Conservation (phyloP, 2,329 filamentous ascomycete species). For the Aspergillus fructus region DNA sequence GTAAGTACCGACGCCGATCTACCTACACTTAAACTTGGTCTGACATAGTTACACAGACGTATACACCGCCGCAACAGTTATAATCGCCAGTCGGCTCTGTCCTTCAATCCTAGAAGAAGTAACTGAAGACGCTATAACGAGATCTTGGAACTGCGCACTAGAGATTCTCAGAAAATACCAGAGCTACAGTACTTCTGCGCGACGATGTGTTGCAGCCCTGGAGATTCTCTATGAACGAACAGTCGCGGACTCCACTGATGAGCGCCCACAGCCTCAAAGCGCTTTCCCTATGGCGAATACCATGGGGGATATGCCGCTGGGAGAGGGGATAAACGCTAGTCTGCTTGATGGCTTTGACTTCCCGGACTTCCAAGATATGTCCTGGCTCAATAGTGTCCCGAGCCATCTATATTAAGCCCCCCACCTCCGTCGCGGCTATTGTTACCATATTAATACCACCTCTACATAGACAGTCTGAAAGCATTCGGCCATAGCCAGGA, state of each 20-base stretch:
- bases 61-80: conserved; percentile 36
- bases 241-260: conserved; percentile 16
- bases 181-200: conserved; percentile 31
- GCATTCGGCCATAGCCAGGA: not conserved
- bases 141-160: conserved; percentile 30
- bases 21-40: too few species aligned
- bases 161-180: conserved; percentile 33
- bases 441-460: too few species aligned
- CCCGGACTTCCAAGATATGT: conserved; percentile 35
- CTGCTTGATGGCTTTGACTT: conserved; percentile 28
- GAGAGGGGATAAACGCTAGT: conserved; percentile 26
- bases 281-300: not conserved
- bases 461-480: too few species aligned
- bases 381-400: conserved; percentile 34
- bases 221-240: conserved; percentile 33
- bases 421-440: too few species aligned
- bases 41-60: conserved; percentile 22
- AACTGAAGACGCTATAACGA: conserved; percentile 21
- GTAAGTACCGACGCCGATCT: conserved; percentile 16
- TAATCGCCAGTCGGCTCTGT: conserved; percentile 34
- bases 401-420: conserved; percentile 26
- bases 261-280: not conserved
- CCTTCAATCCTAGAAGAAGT: conserved; percentile 27
- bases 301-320: conserved; percentile 26
- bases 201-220: conserved; percentile 32